Evolutionary conservation across 306 rosid species (phyloP), one percentile per base, ranked within the genome.

Genomic region (Glycine tomentella): DNA sequence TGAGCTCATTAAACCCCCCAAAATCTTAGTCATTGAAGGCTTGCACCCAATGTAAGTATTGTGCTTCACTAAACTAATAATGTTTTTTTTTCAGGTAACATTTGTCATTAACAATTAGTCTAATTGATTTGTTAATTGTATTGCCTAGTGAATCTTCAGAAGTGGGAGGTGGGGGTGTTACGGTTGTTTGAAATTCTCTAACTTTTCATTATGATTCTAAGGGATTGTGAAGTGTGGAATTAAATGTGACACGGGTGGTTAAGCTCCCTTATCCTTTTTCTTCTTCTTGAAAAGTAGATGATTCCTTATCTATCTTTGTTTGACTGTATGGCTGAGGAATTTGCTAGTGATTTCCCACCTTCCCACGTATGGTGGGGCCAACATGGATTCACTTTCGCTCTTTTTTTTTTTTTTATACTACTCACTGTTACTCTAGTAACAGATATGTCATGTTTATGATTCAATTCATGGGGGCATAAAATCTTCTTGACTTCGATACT

Each of bases 21-120:
- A 92, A 86, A 92, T 96, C 78, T 92, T 96, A 2, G 99, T 96
- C 86, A 96, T 96, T 79, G 99, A 96, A 90, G 99, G 99, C 17
- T 86, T 96, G 70, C 99, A 96, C 74, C 99, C 99, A 81, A 96
- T 96, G 99, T 93, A 85, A 90, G 98, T 86, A 25, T 25, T 25
- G 31, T 25, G 31, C 31, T 25, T 25, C 71, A 40, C 20, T 7
- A 5, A 31, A 40, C 31, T 65, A 38, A 38, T 65, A 65, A 65
- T 38, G 50, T 38, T 40, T 8, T 63, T 58, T 63, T 13, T 25
- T 25, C 31, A 7, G 33, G 42, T 15, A 31, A 61, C 67, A 31
- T 63, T 36, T 31, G 11, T 25, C 31, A 25, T 25, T 25, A 25
- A 25, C 31, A 25, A 25, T 25, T 25, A 31, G 16, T 25, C 31